phyloP scores from a whole-genome alignment of 371 early-diverging fungal species.

The Dinochytrium kinnereticum region DNA sequence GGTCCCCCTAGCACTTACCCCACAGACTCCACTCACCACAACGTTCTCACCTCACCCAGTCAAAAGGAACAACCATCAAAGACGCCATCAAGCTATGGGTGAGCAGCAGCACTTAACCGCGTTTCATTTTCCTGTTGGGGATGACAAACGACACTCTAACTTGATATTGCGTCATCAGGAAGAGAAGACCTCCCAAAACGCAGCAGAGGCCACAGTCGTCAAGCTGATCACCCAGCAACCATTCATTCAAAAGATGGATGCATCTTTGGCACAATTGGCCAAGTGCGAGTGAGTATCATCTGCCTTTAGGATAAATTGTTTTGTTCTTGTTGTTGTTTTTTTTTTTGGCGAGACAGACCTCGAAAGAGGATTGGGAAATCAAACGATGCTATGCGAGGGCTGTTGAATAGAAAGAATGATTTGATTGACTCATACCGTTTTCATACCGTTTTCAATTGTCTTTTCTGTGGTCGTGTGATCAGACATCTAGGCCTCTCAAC shows the following conservation, averaged over 20 bases:
- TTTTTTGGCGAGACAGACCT: too few relatives aligned
- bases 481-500: constrained; percentile 58
- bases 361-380: too few relatives aligned
- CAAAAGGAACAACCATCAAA: constrained; percentile 57
- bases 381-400: too few relatives aligned
- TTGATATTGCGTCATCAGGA: constrained; percentile 35
- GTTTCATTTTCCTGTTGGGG: background rate
- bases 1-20: background rate
- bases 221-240: constrained; percentile 54
- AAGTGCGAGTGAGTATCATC: constrained; percentile 56
- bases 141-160: background rate
- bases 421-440: too few relatives aligned
- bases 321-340: background rate
- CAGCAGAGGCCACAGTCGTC: constrained; percentile 53
- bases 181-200: constrained; percentile 48
- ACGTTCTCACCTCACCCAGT: constrained; percentile 30
- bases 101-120: too few relatives aligned
- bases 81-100: constrained; percentile 63
- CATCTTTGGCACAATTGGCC: constrained; percentile 47
- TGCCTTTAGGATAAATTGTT: background rate
- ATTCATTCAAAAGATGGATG: constrained; percentile 59
- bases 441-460: constrained; percentile 2
- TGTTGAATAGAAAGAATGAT: too few relatives aligned
- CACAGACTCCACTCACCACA: background rate
- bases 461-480: background rate